Evolutionary conservation across 2,329 filamentous ascomycete genomes (phyloP), one percentile per base, ranked within the genome.

Genomic region (Arthrobotrys entomopaga): DNA sequence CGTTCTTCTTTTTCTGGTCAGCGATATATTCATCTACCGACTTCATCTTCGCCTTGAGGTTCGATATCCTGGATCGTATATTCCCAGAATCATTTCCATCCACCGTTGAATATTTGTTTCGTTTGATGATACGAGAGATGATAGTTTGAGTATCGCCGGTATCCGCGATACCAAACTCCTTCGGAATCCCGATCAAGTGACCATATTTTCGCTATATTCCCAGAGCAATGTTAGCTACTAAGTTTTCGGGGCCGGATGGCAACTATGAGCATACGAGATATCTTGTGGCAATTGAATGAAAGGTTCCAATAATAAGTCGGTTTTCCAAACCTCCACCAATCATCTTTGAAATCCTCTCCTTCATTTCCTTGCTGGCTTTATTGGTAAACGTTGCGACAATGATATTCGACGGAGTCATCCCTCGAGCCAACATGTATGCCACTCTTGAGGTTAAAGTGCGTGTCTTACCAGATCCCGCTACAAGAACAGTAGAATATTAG

Each of bases 321-420:
- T 86, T 89, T 80, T 93, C 91, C 15, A 89, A 83, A 4, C 89
- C 89, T 73, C 90, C 86, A 0, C 93, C 93, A n/a, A 98, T 85
- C n/a, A 91, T 86, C 70, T 86, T 89, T 0, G 89, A 88, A 66
- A 98, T 91, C 6, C 94, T 88, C 79, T 92, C 89, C 79, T 93
- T 92, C 94, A 99, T 99, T 83, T 98, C 94, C 16, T 86, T 87
- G 16, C 93, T 92, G 0, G 95, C 93, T 81, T 98, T 98, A 81
- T 97, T 93, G 1, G 95, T 99, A 80, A 99, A 99, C 0, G 94
- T 98, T 75, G 94, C 95, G 72, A 97, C 94, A 72, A 99, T 89
- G 79, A 98, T 89, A 82, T 97, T 92, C 83, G 91, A 88, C 79
- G 94, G 94, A 58, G 89, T 87, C 63, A 97, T 86, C 46, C 71